A percentile compares a stretch with the other conserved stretches of the same genome.
Conservation (phyloP, 1,139 yeast genomes). For the Scheffersomyces parashehatae region DNA sequence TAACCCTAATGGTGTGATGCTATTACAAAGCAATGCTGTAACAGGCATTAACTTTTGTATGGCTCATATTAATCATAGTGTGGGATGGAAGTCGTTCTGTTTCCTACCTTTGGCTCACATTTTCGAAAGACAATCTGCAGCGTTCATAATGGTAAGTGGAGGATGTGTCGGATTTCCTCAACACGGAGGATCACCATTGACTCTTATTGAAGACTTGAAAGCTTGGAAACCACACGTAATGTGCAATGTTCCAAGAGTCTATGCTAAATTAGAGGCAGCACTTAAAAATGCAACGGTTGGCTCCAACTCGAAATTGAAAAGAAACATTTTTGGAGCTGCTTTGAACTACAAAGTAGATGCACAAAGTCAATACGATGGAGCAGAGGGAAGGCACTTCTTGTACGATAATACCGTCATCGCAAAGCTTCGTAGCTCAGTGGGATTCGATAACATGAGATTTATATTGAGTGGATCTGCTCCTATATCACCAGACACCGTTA, state of each 20-base stretch:
- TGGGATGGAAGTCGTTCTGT: constrained; percentile 12
- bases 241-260: constrained; percentile 66
- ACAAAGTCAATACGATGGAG: constrained; percentile 21
- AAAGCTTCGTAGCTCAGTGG: constrained; percentile 56
- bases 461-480: constrained; percentile 76
- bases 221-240: constrained; percentile 53
- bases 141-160: constrained; percentile 14
- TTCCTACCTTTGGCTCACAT: constrained; percentile 30
- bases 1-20: constrained; percentile 68
- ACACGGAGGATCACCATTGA: constrained; percentile 38
- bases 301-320: constrained; percentile 13
- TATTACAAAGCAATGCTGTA: constrained; percentile 54
- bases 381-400: constrained; percentile 28
- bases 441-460: constrained; percentile 50
- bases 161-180: constrained; percentile 23
- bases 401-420: constrained; percentile 53
- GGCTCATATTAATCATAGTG: constrained; percentile 9
- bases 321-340: constrained; percentile 11
- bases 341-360: constrained; percentile 19
- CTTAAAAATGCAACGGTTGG: constrained; percentile 43
- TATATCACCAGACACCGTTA: constrained; percentile 57
- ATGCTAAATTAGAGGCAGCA: constrained; percentile 59
- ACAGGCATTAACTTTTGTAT: constrained; percentile 41
- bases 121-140: constrained; percentile 22
- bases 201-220: constrained; percentile 58